Conservation (phyloP, 352 stramenopile genomes). For the Pythium rhizo-oryzae region DNA sequence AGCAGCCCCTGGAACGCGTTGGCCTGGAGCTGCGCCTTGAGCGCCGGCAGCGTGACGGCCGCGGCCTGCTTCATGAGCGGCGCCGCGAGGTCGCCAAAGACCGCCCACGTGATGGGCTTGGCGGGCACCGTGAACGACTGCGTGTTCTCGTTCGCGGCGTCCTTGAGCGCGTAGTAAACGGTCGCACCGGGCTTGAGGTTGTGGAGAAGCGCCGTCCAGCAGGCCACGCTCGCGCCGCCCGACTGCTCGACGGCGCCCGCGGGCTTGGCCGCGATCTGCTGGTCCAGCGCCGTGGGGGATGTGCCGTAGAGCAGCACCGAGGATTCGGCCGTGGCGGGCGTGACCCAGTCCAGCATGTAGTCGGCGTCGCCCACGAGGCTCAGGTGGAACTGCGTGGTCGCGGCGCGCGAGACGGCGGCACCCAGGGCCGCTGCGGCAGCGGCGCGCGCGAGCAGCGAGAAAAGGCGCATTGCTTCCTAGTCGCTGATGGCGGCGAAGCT, state of each 20-base stretch:
- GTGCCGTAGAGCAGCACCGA: slow-evolving; percentile 51
- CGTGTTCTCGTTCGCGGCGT: slow-evolving; percentile 8
- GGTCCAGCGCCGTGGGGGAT: slow-evolving; percentile 39
- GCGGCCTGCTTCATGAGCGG: slow-evolving; percentile 56
- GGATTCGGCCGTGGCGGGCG: slow-evolving; percentile 31
- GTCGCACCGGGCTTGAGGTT: slow-evolving; percentile 47
- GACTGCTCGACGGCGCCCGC: slow-evolving; percentile 55
- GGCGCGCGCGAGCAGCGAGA: neutral
- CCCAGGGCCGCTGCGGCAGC: neutral
- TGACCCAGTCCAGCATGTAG: slow-evolving; percentile 82
- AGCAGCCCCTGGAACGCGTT: slow-evolving; percentile 59
- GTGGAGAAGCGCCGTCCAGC: slow-evolving; percentile 62
- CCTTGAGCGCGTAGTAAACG: slow-evolving; percentile 65
- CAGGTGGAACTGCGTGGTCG: slow-evolving; percentile 67
- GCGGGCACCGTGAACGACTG: slow-evolving; percentile 53
- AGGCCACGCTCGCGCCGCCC: slow-evolving; percentile 38
- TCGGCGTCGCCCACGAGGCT: slow-evolving; percentile 50
- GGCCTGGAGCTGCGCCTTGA: slow-evolving; percentile 49
- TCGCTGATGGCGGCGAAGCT: no score
- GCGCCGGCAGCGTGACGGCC: slow-evolving; percentile 60
- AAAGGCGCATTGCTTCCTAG: no score
- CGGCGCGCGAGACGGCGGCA: neutral
- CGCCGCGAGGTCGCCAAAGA: slow-evolving; percentile 75
- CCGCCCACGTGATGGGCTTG: slow-evolving; percentile 61
- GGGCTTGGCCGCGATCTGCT: slow-evolving; percentile 37